Base-by-base conservation (phyloP, 495 filamentous ascomycete genomes). In the Aspergillus diversus region DNA sequence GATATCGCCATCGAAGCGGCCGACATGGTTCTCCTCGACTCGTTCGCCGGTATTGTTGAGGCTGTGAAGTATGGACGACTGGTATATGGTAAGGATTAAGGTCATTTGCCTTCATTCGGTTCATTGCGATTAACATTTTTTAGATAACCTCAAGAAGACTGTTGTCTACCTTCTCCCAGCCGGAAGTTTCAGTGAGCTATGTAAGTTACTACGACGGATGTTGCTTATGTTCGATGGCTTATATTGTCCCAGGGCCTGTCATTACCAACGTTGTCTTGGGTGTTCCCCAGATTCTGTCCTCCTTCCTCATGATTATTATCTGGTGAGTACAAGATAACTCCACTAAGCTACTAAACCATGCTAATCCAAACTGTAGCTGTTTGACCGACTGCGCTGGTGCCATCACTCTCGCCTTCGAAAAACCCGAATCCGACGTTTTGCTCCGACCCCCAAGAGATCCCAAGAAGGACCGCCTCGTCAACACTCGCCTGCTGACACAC, bases 1-100 rank as follows among this genome's bases (percentile, higher is more conserved):
- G 75, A 90, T 75, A 86, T 90, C 42, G 88, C 89, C 31, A 86
- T 89, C 47, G 88, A 90, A 71, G 87, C 89, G 0, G 83, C 88
- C 0, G 88, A 90, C 65, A 88, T 91, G 83, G 85, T 90, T 0
- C 76, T 91, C 8, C 75, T 91, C 2, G 88, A 90, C 21, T 84
- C 81, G 0, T 91, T 92, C 66, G 77, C 78, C 4, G 85, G 83
- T 5, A 82, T 91, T n/a, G 84, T 90, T 4, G 84, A 86, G 64
- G 89, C 88, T 0, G 83, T 91, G 5, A 73, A 83, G n/a, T 82
- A 81, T 55, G 86, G 86, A 2, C 69, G 85, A 9, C 64, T 82
- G 0, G 82, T 83, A 0, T 86, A 83, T 17, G 58, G 57, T 59
- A 50, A 13, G 32, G 15, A 11, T 27, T 13, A n/a, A 8, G 2